Evolutionary conservation across 176 grass and related monocot species (phyloP), one percentile per base, ranked within the genome.

Genomic region (Oryza meridionalis): DNA sequence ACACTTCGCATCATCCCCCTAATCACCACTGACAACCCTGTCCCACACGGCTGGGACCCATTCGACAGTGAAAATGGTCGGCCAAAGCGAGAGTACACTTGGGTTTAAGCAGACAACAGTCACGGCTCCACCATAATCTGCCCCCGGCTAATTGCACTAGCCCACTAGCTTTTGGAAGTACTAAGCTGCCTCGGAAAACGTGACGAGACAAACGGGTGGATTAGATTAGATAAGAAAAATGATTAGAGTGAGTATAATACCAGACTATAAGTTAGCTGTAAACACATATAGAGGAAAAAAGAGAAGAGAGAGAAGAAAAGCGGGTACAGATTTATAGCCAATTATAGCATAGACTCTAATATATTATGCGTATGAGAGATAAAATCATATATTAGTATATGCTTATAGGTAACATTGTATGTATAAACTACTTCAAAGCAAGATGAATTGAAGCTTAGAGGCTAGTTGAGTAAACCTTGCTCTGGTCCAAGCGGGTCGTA

Each of bases 111-210:
- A 78, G 59, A 68, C 78, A 77, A 47, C 35, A 70, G 46, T 62
- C 21, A 62, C 5, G n/a, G 21, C 58, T 8, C n/a, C 43, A 6
- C 49, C 29, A 0, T 61, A 71, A 40, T 65, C 37, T 29, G 51
- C 75, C 8, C 8, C 2, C 14, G 33, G 44, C 66, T 77, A 55
- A 77, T 70, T 49, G 73, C 58, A 73, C 31, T 46, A n/a, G 81
- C 9, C 82, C 3, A 21, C 4, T 58, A 85, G 78, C 88, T 90
- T 89, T 90, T 82, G 72, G 77, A 77, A 85, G 77, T 66, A 49
- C 31, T 81, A 1, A 12, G 24, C 0, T 32, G 14, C 55, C 78
- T 86, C 24, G 78, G 44, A 8, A 65, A 66, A 3, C 58, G 58
- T 13, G 78, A 67, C 62, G 70, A 65, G 81, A 74, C 69, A 82